A percentile compares a stretch with the other conserved stretches of the same genome.
Evolutionary conservation across 2,329 filamentous ascomycete species (phyloP).

Genomic region (Rachicladosporium sp.): DNA sequence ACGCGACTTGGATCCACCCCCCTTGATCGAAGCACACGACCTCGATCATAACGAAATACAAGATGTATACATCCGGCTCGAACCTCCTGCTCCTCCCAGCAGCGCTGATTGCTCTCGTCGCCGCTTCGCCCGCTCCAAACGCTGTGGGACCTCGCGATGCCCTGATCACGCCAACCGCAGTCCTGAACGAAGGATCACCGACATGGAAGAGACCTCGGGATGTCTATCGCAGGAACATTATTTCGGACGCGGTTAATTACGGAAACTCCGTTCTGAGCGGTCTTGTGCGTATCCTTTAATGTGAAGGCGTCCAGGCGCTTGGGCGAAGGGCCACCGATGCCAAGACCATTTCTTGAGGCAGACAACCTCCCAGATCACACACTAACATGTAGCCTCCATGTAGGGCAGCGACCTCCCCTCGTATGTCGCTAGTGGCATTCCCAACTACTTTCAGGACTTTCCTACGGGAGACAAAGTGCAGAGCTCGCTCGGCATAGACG

Average conservation of each 20-base stretch:
- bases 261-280: conserved; percentile 30
- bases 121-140: conserved; percentile 13
- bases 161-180: conserved; percentile 37
- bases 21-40: background rate
- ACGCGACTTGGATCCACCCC: background rate
- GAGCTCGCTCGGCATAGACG: conserved; percentile 48
- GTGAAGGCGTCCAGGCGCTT: too few species aligned
- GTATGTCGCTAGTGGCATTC: conserved; percentile 49
- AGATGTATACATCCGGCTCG: conserved; percentile 1
- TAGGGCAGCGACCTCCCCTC: conserved; percentile 43
- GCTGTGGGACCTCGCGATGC: conserved; percentile 24
- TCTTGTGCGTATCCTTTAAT: conserved; percentile 17
- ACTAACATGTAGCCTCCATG: too few species aligned
- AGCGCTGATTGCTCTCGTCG: conserved; percentile 13
- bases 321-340: too few species aligned
- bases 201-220: conserved; percentile 32
- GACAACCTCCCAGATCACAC: too few species aligned
- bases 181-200: conserved; percentile 27
- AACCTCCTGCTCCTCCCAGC: conserved; percentile 15
- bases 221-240: conserved; percentile 24
- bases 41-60: background rate
- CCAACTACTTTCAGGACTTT: conserved; percentile 55
- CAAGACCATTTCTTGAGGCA: too few species aligned
- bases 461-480: conserved; percentile 47
- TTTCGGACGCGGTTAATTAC: conserved; percentile 37